Evolutionary conservation across 306 rosid genomes (phyloP).

Genomic region (Hylodesmum podocarpum): DNA sequence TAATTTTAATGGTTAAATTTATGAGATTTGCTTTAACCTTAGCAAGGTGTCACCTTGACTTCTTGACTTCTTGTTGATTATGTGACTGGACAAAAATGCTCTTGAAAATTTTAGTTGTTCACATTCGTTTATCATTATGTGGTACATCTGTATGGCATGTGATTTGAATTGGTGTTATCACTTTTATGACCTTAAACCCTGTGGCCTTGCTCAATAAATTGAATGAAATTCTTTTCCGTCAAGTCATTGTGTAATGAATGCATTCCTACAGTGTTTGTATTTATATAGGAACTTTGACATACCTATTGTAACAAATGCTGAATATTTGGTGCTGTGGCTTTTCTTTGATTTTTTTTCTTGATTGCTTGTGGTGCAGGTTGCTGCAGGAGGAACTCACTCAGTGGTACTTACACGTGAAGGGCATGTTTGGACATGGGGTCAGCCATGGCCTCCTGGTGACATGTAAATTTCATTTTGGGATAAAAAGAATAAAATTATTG

Average conservation of each 20-base stretch:
- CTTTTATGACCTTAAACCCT: not conserved
- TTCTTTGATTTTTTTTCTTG: conserved; percentile 7
- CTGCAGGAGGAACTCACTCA: conserved; percentile 99
- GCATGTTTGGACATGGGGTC: conserved; percentile 99
- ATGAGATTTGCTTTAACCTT: not conserved
- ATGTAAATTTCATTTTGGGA: conserved; percentile 48
- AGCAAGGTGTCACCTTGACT: not conserved
- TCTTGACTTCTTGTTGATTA: not conserved
- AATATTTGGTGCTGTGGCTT: not conserved
- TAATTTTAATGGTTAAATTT: not conserved
- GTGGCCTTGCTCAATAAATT: not conserved
- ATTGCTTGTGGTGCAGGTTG: conserved; percentile 60
- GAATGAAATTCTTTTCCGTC: not conserved
- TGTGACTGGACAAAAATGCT: not conserved
- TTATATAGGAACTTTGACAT: not conserved
- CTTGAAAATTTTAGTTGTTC: not conserved
- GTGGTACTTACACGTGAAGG: conserved; percentile 97
- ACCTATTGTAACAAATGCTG: not conserved
- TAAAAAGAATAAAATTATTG: not conserved
- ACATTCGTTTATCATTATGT: not conserved
- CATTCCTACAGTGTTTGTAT: not conserved
- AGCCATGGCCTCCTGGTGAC: conserved; percentile 99
- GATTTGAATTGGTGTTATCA: not conserved
- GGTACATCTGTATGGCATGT: not conserved
- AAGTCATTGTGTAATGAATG: not conserved